Conservation (phyloP, 148 eudicot species). For the Camellia japonica region DNA sequence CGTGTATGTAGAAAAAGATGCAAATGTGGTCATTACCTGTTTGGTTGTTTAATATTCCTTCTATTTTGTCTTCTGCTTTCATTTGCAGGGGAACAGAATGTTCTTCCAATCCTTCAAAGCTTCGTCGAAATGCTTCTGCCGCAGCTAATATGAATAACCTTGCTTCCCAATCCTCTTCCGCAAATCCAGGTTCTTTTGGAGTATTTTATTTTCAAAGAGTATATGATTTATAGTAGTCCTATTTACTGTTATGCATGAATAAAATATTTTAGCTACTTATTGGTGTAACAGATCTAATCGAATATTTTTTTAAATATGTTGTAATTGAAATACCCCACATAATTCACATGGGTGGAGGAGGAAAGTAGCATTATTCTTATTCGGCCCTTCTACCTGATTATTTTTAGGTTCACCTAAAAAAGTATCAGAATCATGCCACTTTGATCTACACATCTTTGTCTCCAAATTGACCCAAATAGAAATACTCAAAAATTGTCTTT, state of each 20-base stretch:
- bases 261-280: no score
- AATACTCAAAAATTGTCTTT: not conserved
- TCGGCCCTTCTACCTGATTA: not conserved
- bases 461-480: not conserved
- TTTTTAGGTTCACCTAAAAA: not conserved
- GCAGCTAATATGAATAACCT: slow-evolving; percentile 58
- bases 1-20: not conserved
- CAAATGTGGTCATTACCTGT: not conserved
- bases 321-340: not conserved
- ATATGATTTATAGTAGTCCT: no score
- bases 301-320: not conserved
- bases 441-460: no score
- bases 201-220: no score
- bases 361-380: not conserved
- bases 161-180: slow-evolving; percentile 28
- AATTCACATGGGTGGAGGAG: not conserved
- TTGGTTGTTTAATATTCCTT: not conserved
- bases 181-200: no score
- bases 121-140: slow-evolving; percentile 78
- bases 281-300: no score
- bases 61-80: not conserved
- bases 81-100: slow-evolving; percentile 56
- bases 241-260: no score
- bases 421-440: not conserved
- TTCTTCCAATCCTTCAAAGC: slow-evolving; percentile 51